Percentiles rank a stretch among this genome's conserved stretches.
phyloP scores from a whole-genome alignment of 768 basidiomycete genomes.

The Omphalotus guepiniiformis region DNA sequence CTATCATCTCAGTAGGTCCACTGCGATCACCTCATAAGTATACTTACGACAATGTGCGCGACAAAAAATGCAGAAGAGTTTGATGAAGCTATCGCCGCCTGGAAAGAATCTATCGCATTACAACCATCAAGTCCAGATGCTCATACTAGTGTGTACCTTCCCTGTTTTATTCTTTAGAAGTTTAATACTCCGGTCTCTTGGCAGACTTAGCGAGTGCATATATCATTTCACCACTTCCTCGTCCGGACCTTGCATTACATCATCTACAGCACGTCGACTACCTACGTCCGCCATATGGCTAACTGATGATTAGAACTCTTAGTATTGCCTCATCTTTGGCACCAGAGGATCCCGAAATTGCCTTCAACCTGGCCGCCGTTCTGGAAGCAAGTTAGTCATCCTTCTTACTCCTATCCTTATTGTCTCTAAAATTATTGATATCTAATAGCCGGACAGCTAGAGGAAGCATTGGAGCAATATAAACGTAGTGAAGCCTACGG shows the following conservation, averaged over 20 bases:
- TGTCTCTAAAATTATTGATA: conserved; percentile 29
- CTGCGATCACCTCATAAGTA: conserved; percentile 11
- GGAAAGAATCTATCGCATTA: conserved; percentile 79
- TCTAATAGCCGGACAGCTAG: conserved; percentile 64
- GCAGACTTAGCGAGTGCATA: conserved; percentile 89
- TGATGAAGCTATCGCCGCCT: conserved; percentile 78
- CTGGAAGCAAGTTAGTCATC: conserved; percentile 74
- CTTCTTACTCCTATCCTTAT: conserved; percentile 23
- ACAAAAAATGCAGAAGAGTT: conserved; percentile 67
- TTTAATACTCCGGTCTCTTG: not conserved
- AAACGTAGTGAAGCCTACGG: conserved; percentile 73
- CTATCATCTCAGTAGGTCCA: conserved; percentile 75
- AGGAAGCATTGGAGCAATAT: conserved; percentile 79
- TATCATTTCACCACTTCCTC: conserved; percentile 72
- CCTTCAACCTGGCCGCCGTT: conserved; percentile 88
- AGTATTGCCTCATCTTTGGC: conserved; percentile 81
- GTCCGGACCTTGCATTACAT: conserved; percentile 83
- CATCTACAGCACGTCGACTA: conserved; percentile 63
- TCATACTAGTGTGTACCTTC: conserved; percentile 67
- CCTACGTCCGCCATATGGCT: conserved; percentile 23
- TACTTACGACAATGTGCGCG: no score
- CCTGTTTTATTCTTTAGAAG: conserved; percentile 10
- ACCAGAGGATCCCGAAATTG: conserved; percentile 88
- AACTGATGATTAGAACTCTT: conserved; percentile 25
- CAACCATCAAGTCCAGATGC: conserved; percentile 84